Base-by-base conservation (phyloP, 2,329 filamentous ascomycete genomes). In the Aphanocladium album region DNA sequence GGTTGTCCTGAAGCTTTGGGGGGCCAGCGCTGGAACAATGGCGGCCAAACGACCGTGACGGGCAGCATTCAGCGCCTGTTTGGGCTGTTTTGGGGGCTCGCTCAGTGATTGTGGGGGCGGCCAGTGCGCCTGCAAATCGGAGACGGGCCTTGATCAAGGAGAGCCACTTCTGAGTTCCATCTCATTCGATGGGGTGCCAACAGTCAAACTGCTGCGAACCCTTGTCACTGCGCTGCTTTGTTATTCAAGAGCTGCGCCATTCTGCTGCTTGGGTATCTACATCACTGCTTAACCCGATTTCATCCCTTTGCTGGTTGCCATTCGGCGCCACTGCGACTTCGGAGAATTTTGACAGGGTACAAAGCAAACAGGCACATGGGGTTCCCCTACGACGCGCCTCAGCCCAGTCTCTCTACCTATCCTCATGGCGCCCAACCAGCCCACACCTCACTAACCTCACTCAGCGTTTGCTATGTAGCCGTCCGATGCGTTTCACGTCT, bases 41-140 rank as follows among this genome's bases (percentile, higher is more conserved):
- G 33, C 33, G 6, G 33, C 33, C 33, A 35, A n/a, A n/a, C n/a
- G n/a, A n/a, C n/a, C n/a, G 33, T 35, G 12, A 35, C 33, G 12
- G 33, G 33, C 33, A 35, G 33, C 33, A 12, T n/a, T n/a, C n/a
- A n/a, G n/a, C n/a, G n/a, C n/a, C n/a, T n/a, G n/a, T n/a, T n/a
- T n/a, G n/a, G n/a, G 19, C 50, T 46, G 53, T 46, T 35, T 46
- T n/a, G 37, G 16, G 30, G 25, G 35, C 37, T 25, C 43, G 8
- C 27, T 45, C 53, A 56, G n/a, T 21, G 11, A 30, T 27, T 57
- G 54, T 46, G 54, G 56, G 37, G 35, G 37, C 23, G 19, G 47
- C 56, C 35, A 45, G 23, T 55, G 52, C 23, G 23, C 52, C 56
- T 57, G 47, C 56, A 58, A 59, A 59, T 59, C 56, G 56, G 43